phyloP scores from a whole-genome alignment of 1,139 yeast species.

The Saccharomyces uvarum region DNA sequence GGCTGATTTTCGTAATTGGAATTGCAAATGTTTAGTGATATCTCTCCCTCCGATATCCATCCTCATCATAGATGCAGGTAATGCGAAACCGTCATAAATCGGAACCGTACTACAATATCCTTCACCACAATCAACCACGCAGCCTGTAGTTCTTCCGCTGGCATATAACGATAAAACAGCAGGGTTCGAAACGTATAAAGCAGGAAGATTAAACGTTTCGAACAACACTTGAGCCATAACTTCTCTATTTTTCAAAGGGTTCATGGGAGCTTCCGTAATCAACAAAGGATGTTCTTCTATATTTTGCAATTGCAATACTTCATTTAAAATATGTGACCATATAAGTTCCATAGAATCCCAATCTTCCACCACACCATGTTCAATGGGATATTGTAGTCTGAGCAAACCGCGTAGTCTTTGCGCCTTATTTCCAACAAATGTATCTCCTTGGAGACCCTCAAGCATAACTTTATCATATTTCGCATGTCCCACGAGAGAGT shows the following conservation, averaged over 20 bases:
- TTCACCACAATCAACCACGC: constrained; percentile 84
- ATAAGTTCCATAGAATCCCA: constrained; percentile 83
- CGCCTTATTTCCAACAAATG: constrained; percentile 68
- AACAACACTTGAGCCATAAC: constrained; percentile 60
- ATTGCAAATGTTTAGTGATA: constrained; percentile 65
- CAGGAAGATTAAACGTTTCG: constrained; percentile 82
- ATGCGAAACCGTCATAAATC: constrained; percentile 78
- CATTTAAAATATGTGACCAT: constrained; percentile 59
- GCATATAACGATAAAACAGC: constrained; percentile 83
- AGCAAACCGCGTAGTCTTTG: constrained; percentile 70
- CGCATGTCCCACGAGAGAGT: constrained; percentile 65
- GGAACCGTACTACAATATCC: constrained; percentile 88
- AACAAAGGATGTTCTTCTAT: constrained; percentile 79
- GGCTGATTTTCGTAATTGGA: constrained; percentile 56
- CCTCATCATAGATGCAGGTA: constrained; percentile 65
- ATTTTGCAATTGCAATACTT: constrained; percentile 58
- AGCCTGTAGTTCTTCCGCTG: constrained; percentile 84
- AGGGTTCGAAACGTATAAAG: constrained; percentile 73
- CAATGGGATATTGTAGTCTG: constrained; percentile 61
- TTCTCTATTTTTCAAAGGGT: constrained; percentile 68
- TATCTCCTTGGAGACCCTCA: constrained; percentile 56
- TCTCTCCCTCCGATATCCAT: constrained; percentile 85
- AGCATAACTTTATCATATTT: constrained; percentile 84
- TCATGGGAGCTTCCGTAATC: constrained; percentile 84
- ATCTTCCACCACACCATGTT: constrained; percentile 71